Evolutionary conservation across 306 rosid genomes (phyloP).

Genomic region (Astragalus membranaceus): DNA sequence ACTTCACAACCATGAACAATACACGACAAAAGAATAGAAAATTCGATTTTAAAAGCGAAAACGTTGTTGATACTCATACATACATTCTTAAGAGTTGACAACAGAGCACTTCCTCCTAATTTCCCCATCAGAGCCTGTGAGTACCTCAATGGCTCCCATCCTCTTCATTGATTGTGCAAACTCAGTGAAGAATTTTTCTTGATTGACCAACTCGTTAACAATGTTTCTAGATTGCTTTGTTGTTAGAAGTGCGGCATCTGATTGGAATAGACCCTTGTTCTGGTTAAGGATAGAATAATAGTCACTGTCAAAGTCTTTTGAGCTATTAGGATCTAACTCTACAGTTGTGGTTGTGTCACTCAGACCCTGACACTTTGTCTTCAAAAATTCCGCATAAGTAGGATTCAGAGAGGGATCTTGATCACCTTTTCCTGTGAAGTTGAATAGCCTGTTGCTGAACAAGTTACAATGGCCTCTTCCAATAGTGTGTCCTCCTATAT

Average conservation of each 20-base stretch:
- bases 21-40: background rate
- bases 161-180: slow-evolving; percentile 47
- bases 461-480: slow-evolving; percentile 42
- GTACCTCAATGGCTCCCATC: slow-evolving; percentile 48
- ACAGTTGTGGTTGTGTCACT: slow-evolving; percentile 27
- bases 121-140: slow-evolving; percentile 38
- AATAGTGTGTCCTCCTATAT: slow-evolving; percentile 45
- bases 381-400: slow-evolving; percentile 22
- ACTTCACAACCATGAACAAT: too few species aligned
- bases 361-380: slow-evolving; percentile 17
- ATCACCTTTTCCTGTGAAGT: slow-evolving; percentile 58
- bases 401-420: slow-evolving; percentile 56
- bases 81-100: slow-evolving; percentile 23
- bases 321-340: slow-evolving; percentile 39
- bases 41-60: too few species aligned
- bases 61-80: too few species aligned
- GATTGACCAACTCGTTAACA: slow-evolving; percentile 17
- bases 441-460: slow-evolving; percentile 46
- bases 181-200: slow-evolving; percentile 21
- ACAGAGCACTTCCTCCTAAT: slow-evolving; percentile 54
- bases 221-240: background rate
- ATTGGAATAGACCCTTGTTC: slow-evolving; percentile 42
- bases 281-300: slow-evolving; percentile 31
- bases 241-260: slow-evolving; percentile 58
- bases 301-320: slow-evolving; percentile 24